Evolutionary conservation across 176 grass and related monocot genomes (phyloP).

Genomic region (Rhynchospora tenuis): DNA sequence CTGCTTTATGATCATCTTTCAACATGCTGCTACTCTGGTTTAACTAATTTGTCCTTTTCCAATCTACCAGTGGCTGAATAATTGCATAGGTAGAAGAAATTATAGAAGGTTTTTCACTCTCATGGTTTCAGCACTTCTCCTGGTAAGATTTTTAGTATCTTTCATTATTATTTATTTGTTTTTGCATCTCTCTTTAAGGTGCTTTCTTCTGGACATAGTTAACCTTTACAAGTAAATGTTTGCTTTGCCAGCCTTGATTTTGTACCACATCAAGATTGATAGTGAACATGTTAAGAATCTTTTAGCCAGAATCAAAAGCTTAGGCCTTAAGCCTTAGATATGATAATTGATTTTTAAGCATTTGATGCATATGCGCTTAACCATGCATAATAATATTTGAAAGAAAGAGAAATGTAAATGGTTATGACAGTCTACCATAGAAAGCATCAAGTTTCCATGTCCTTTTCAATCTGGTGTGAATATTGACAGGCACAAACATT

Average conservation of each 20-base stretch:
- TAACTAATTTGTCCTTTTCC: slow-evolving; percentile 10
- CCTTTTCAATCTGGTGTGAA: slow-evolving; percentile 55
- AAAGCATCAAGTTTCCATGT: slow-evolving; percentile 32
- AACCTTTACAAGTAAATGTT: background rate
- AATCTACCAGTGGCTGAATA: slow-evolving; percentile 84
- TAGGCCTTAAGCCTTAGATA: background rate
- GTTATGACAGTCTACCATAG: slow-evolving; percentile 19
- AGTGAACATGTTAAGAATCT: background rate
- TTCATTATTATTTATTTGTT: background rate
- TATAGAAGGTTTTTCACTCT: slow-evolving; percentile 85
- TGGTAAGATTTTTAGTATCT: slow-evolving; percentile 47
- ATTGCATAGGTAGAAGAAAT: slow-evolving; percentile 93
- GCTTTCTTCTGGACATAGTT: background rate
- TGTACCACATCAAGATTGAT: background rate
- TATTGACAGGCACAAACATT: slow-evolving; percentile 58
- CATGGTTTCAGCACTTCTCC: slow-evolving; percentile 70
- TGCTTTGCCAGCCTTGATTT: background rate
- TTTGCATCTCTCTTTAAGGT: background rate
- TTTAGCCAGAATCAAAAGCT: background rate
- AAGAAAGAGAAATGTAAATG: background rate
- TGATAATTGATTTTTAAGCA: background rate
- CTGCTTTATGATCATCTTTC: background rate
- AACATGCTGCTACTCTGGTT: background rate
- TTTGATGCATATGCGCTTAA: background rate
- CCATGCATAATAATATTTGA: background rate